Conservation (phyloP, 192 early-diverging fungal species). For the Linnemannia elongata region DNA sequence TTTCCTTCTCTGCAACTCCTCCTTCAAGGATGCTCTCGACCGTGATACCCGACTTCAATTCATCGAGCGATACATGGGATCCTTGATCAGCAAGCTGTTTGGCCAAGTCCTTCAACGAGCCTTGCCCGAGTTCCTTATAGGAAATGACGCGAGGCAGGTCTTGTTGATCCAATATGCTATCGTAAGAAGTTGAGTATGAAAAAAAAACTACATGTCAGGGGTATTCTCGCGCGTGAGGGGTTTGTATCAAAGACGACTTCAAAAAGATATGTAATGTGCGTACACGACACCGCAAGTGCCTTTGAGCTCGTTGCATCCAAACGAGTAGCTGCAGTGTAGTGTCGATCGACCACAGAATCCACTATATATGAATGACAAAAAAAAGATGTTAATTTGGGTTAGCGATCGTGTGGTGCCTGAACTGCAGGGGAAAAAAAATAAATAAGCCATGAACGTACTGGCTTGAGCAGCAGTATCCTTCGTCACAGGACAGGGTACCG, state of each 20-base stretch:
- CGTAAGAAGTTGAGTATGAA: background rate
- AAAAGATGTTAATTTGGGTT: background rate
- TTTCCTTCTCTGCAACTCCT: slow-evolving; percentile 25
- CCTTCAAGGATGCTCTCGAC: slow-evolving; percentile 19
- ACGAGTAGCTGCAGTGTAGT: slow-evolving; percentile 23
- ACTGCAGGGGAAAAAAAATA: background rate
- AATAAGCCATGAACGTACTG: slow-evolving; percentile 8
- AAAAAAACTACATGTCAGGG: background rate
- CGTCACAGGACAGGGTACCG: slow-evolving; percentile 22
- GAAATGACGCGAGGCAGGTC: slow-evolving; percentile 35
- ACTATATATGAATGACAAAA: background rate
- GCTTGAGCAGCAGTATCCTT: slow-evolving; percentile 43
- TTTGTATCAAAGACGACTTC: background rate
- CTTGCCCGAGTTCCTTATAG: slow-evolving; percentile 17
- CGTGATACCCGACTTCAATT: background rate
- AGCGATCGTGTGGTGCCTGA: background rate
- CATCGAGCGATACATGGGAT: slow-evolving; percentile 31
- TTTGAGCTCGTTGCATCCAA: slow-evolving; percentile 60
- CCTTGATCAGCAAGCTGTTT: slow-evolving; percentile 26
- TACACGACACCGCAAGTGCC: slow-evolving; percentile 60
- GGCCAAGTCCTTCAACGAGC: background rate
- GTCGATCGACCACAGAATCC: slow-evolving; percentile 42
- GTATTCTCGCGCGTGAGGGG: background rate
- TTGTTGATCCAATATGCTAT: slow-evolving; percentile 34
- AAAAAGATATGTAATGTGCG: background rate